Evolutionary conservation across 1,284 basidiomycete species (phyloP), one percentile per base, ranked within the genome.

Genomic region (Fomes fomentarius): DNA sequence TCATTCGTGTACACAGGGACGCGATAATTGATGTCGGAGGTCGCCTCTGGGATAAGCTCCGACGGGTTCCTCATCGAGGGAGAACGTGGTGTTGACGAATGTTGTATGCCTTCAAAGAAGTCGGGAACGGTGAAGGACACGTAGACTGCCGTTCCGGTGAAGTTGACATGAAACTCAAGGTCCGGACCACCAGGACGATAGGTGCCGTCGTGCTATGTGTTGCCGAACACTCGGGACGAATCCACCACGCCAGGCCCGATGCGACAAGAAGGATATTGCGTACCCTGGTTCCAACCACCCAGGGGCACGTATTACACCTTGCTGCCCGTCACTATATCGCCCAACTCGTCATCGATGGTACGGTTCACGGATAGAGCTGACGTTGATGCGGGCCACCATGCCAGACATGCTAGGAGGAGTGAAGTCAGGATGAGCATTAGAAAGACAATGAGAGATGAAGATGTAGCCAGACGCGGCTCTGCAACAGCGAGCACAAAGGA

Each of bases 341-440:
- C 52, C 3, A n/a, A 39, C n/a, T 40, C 21, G 37, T 54, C 52
- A 47, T 54, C 52, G 28, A 67, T 62, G 7, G 65, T 66, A 21
- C 56, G 45, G 30, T 67, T 64, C 9, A 44, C 44, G 4, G 42
- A 33, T 7, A 37, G 10, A 8, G 45, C 15, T n/a, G n/a, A n/a
- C 10, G 17, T 17, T 21, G 42, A 49, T 2, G 30, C 25, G 19
- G n/a, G n/a, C 11, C 31, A 15, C 25, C 35, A 35, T 14, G 39
- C 19, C 34, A 51, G 10, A 41, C 15, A 33, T 7, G 25, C 9
- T n/a, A 44, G 14, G 17, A 44, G n/a, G 19, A 45, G 33, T 12
- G 38, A 19, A 33, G 28, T 30, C 6, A 12, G 28, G 12, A 30
- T 6, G 28, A 30, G 7, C 28, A 30, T 30, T 6, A 6, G 28